Evolutionary conservation across 192 early-diverging fungal genomes (phyloP), one percentile per base, ranked within the genome.

Genomic region (Linderina pennispora): DNA sequence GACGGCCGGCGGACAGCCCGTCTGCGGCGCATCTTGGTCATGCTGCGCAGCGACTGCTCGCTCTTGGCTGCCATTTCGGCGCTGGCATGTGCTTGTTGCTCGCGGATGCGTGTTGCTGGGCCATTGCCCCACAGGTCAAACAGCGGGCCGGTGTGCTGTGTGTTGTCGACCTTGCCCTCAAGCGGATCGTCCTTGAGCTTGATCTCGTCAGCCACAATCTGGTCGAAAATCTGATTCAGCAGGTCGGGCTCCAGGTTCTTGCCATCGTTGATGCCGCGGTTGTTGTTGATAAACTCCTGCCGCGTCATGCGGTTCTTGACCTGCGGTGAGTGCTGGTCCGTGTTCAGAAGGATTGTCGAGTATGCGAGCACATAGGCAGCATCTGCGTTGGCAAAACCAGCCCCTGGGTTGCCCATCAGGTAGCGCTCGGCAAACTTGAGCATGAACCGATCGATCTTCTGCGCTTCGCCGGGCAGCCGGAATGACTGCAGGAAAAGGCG

Each of bases 371-470:
- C 84, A 48, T 97, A 97, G 1, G 90, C 89, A n/a, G 93, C 89
- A 51, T 97, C 92, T 31, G 93, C 91, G 48, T 89, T 92, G 40
- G 84, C 83, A 71, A 97, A 97, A 4, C 67, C 67, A 0, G 70
- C 65, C 3, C 63, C 62, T 1, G 90, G 86, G 46, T 97, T 93
- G 36, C 83, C 86, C 54, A 86, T 82, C 9, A 92, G 56, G 49
- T 86, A 97, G 20, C 90, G 79, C 63, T 94, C 91, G 23, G 93
- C 93, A 75, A 94, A 97, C 67, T 97, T 97, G 13, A 97, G 77
- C 93, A 97, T 97, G 53, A 92, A 94, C 25, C 93, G 76, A 69
- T 97, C 93, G 55, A 97, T 97, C 75, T 94, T 94, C 58, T 97
- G 93, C 19, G 85, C 77, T 65, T 97, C 93, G 24, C 93, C 93